Evolutionary conservation across 768 basidiomycete genomes (phyloP), one percentile per base, ranked within the genome.

Genomic region (Agrocybe chaxingu): DNA sequence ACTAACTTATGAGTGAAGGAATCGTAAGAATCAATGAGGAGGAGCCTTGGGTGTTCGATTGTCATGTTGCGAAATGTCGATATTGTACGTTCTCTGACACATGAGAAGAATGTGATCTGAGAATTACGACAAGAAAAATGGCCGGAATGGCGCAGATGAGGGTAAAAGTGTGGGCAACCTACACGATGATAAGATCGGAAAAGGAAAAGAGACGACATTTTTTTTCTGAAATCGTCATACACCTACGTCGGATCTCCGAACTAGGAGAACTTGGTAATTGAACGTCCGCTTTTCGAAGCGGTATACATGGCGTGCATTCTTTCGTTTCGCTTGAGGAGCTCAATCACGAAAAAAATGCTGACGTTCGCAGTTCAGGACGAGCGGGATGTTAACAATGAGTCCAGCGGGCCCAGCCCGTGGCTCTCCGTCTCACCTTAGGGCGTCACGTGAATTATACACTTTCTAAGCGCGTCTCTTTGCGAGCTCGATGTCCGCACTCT

Each of bases 1-100:
- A 74, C 85, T 51, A 48, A 90, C 89, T 92, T 92, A 79, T 80
- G 79, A n/a, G 90, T 88, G 66, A 92, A 92, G 1, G 89, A 91
- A 65, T 92, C 90, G 57, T 92, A 90, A 0, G 89, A 92, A 63
- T 91, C 90, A 30, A 92, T 74, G 41, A 92, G 72, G 30, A 92
- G 73, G 42, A 92, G 71, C 46, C 79, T 74, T 40, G 81, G 81
- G 12, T 58, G 58, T 48, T 67, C 65, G 37, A 69, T 54, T 40
- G 55, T 59, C 58, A 59, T 59, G 18, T 37, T 29, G 18, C 29
- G 29, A 7, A 13, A 2, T 41, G 31, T n/a, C 10, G 10, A 4
- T 40, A 11, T 29, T 31, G n/a, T 31, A 18, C 10, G 37, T 16
- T 10, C 31, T 18, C 33, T 12, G 39, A 41, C 7, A 29, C 7